Conservation (phyloP, 306 rosid genomes). For the Castanea sativa region DNA sequence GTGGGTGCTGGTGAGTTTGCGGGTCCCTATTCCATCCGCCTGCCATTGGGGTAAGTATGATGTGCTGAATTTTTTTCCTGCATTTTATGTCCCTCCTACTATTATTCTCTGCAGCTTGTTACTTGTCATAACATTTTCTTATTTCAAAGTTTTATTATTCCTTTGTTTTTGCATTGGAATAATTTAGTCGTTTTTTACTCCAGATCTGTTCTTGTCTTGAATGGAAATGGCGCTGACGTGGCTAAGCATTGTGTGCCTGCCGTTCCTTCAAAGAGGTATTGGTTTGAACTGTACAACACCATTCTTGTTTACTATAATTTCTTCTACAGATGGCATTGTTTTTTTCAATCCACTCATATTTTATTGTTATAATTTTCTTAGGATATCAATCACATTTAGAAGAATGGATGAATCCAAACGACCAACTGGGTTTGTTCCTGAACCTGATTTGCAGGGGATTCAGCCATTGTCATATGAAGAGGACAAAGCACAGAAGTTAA, state of each 20-base stretch:
- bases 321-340: neutral
- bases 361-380: slow-evolving; percentile 19
- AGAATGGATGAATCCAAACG: slow-evolving; percentile 73
- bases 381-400: slow-evolving; percentile 97
- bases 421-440: slow-evolving; percentile 50
- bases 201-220: slow-evolving; percentile 95
- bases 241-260: slow-evolving; percentile 98
- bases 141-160: slow-evolving; percentile 1
- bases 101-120: slow-evolving; percentile 9
- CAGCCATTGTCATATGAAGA: slow-evolving; percentile 67
- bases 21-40: slow-evolving; percentile 55
- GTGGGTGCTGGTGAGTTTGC: slow-evolving; percentile 74
- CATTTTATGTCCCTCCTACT: slow-evolving; percentile 3
- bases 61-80: slow-evolving; percentile 12
- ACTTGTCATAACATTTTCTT: slow-evolving; percentile 1
- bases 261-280: slow-evolving; percentile 72
- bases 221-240: slow-evolving; percentile 90
- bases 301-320: neutral
- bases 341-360: slow-evolving; percentile 10
- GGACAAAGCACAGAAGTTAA: slow-evolving; percentile 30
- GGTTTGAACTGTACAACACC: slow-evolving; percentile 7
- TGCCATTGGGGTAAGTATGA: slow-evolving; percentile 79
- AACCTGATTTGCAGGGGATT: slow-evolving; percentile 78
- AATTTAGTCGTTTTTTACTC: slow-evolving; percentile 19
- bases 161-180: slow-evolving; percentile 8